These are phyloP conservation scores for Rhizopus sp. DNA, from an alignment of 371 early-diverging fungal genomes.

Conservation along the genomic window DNA sequence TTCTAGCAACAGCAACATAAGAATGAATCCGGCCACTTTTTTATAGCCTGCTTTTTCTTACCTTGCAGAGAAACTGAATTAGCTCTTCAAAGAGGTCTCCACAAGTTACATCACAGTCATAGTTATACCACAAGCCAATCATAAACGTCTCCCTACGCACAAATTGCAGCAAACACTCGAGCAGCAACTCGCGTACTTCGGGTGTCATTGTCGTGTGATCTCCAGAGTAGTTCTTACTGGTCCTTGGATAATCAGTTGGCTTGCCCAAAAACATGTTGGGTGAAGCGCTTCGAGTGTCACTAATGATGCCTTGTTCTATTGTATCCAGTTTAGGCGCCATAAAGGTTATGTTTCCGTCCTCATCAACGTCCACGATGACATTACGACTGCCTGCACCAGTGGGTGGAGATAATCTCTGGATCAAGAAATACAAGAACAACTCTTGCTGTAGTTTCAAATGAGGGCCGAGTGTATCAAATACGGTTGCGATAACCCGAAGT, in stretches of 20 bases:
- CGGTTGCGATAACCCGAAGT: constrained; percentile 69
- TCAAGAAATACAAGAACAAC: constrained; percentile 77
- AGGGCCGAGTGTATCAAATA: constrained; percentile 71
- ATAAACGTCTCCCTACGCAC: constrained; percentile 75
- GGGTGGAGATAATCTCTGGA: constrained; percentile 62
- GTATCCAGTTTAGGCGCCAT: constrained; percentile 1
- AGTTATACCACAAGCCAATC: constrained; percentile 91
- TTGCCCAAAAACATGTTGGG: constrained; percentile 44
- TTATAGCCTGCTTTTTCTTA: constrained; percentile 11
- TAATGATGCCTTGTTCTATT: constrained; percentile 7
- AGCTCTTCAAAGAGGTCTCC: constrained; percentile 88
- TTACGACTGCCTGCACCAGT: constrained; percentile 40
- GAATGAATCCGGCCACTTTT: neutral
- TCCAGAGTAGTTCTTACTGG: constrained; percentile 20
- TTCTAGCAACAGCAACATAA: constrained; percentile 29
- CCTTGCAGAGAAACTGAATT: constrained; percentile 71
- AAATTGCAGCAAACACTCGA: constrained; percentile 80
- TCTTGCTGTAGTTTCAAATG: constrained; percentile 79
- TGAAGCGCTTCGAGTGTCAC: constrained; percentile 41
- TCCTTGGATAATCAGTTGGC: constrained; percentile 26
- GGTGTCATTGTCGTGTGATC: constrained; percentile 61
- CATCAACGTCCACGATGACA: constrained; percentile 39
- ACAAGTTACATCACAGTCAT: constrained; percentile 83
- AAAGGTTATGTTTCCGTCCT: constrained; percentile 44
- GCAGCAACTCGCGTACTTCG: constrained; percentile 81